Conservation (phyloP, 306 rosid genomes). For the Sechiopsis laciniata region DNA sequence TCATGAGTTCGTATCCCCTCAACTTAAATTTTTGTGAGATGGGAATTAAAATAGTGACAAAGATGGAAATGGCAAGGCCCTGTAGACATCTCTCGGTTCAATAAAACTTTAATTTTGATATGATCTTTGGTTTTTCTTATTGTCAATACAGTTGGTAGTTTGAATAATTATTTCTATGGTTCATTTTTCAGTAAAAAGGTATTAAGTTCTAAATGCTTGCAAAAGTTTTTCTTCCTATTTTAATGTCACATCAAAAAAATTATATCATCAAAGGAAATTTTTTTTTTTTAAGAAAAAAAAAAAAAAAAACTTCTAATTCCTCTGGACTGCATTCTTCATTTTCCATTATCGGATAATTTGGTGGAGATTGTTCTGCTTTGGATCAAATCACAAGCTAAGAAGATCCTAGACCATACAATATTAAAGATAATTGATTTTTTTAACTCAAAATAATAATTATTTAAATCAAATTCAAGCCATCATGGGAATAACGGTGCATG, state of each 20-base stretch:
- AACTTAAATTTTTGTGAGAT: too few relatives aligned
- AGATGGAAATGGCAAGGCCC: too few relatives aligned
- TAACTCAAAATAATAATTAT: not conserved
- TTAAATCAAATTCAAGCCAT: not conserved
- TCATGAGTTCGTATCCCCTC: too few relatives aligned
- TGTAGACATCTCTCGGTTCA: too few relatives aligned
- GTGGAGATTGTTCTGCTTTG: conserved; percentile 16
- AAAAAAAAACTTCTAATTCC: not conserved
- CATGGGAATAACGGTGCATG: not conserved
- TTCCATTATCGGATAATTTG: conserved; percentile 9
- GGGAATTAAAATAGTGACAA: too few relatives aligned
- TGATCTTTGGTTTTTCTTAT: too few relatives aligned
- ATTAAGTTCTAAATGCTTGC: not conserved
- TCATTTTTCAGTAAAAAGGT: too few relatives aligned
- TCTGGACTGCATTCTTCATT: not conserved
- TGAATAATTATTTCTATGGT: too few relatives aligned
- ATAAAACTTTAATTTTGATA: too few relatives aligned
- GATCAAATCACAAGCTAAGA: conserved; percentile 19
- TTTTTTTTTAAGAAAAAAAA: not conserved
- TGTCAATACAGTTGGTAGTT: too few relatives aligned
- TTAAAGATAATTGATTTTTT: not conserved
- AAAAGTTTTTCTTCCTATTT: conserved; percentile 4
- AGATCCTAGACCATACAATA: conserved; percentile 16
- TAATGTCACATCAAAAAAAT: conserved; percentile 20
- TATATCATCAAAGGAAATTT: not conserved